These are phyloP conservation scores for Amyloporia xantha DNA, from an alignment of 768 basidiomycete species.

Conservation along the genomic window DNA sequence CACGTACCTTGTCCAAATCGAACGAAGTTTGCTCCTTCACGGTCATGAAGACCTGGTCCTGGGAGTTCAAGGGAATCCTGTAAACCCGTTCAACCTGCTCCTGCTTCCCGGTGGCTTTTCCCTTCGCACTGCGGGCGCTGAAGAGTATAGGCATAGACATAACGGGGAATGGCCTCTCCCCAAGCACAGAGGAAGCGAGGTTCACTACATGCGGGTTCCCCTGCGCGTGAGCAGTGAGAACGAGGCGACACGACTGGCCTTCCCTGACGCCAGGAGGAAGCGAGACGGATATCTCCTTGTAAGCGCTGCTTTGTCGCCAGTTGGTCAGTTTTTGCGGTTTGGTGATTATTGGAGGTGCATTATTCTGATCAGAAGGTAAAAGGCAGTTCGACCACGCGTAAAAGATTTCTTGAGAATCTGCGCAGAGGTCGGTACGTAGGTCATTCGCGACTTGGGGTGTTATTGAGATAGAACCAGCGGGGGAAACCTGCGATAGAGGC, in stretches of 20 bases:
- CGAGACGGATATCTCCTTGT: conserved; percentile 68
- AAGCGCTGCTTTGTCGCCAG: conserved; percentile 60
- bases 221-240: conserved; percentile 39
- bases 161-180: conserved; percentile 50
- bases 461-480: conserved; percentile 42
- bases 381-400: conserved; percentile 50
- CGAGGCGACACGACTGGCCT: conserved; percentile 60
- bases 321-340: conserved; percentile 63
- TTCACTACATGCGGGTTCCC: conserved; percentile 30
- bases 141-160: conserved; percentile 60
- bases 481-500: conserved; percentile 51
- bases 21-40: conserved; percentile 82
- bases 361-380: conserved; percentile 9
- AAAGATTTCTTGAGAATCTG: conserved; percentile 52
- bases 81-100: conserved; percentile 61
- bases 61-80: conserved; percentile 11
- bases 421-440: conserved; percentile 70
- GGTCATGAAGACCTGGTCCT: conserved; percentile 29
- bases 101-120: conserved; percentile 41
- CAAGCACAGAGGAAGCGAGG: conserved; percentile 36
- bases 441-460: conserved; percentile 89
- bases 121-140: conserved; percentile 26
- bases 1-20: conserved; percentile 82
- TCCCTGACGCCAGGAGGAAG: conserved; percentile 46
- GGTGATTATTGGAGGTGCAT: conserved; percentile 25